Conservation (phyloP, 257 asterid species). For the Fraxinus cuspidata region DNA sequence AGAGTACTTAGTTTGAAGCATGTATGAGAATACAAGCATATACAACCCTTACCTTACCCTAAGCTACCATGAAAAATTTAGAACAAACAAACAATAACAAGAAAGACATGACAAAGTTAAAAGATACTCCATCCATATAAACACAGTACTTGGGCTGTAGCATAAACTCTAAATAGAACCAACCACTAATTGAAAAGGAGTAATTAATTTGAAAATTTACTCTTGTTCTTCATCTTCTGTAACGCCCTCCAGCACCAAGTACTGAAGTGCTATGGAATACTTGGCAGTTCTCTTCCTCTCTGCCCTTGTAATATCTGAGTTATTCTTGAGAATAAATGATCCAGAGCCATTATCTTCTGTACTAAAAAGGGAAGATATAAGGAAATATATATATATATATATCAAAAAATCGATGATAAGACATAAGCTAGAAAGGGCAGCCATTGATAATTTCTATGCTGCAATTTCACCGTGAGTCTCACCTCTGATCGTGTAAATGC, state of each 20-base stretch:
- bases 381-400: too few species aligned
- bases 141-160: background rate
- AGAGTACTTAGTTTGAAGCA: background rate
- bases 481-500: constrained; percentile 74
- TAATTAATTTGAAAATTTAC: background rate
- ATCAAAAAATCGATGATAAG: background rate
- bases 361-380: background rate
- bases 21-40: background rate
- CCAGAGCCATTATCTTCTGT: constrained; percentile 57
- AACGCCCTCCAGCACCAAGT: constrained; percentile 66
- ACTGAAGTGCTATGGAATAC: constrained; percentile 83
- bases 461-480: constrained; percentile 2
- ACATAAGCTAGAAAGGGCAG: too few species aligned
- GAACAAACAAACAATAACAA: background rate
- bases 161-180: background rate
- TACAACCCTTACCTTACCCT: background rate
- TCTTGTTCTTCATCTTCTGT: constrained; percentile 26
- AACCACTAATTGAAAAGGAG: background rate
- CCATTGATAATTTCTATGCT: background rate
- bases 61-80: background rate
- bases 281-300: constrained; percentile 47
- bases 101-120: background rate
- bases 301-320: constrained; percentile 29
- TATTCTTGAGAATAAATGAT: constrained; percentile 57
- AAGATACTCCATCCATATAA: background rate